Conservation (phyloP, 192 early-diverging fungal species). For the Paraglomus brasilianum region DNA sequence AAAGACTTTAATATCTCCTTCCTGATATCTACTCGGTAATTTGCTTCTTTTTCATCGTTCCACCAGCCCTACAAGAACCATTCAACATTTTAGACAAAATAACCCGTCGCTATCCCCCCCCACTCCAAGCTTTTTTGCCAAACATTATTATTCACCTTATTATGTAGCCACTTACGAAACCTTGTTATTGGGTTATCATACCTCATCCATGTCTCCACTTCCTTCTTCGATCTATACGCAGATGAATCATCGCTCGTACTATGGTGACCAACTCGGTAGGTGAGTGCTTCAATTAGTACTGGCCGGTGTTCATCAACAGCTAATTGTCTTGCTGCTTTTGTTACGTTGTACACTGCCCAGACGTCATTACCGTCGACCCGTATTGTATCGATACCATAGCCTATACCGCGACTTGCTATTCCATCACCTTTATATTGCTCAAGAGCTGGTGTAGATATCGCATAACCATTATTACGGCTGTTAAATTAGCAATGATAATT, state of each 20-base stretch:
- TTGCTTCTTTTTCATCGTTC: conserved; percentile 68
- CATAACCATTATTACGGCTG: conserved; percentile 98
- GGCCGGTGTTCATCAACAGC: conserved; percentile 82
- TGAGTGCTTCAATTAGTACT: conserved; percentile 95
- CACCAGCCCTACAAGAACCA: conserved; percentile 62
- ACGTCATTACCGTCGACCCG: conserved; percentile 98
- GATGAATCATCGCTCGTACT: conserved; percentile 97
- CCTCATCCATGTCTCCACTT: conserved; percentile 86
- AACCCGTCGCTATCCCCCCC: too few relatives aligned
- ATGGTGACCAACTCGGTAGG: conserved; percentile 97
- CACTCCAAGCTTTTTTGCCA: too few relatives aligned
- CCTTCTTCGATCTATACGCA: conserved; percentile 89
- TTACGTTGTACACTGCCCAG: conserved; percentile 95
- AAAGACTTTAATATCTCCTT: conserved; percentile 80
- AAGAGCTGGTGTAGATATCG: conserved; percentile 91
- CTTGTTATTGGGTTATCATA: conserved; percentile 87
- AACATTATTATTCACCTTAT: conserved; percentile 40
- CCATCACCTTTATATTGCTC: conserved; percentile 99
- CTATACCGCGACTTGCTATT: conserved; percentile 90
- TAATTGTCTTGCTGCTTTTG: conserved; percentile 77
- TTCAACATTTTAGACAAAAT: not conserved
- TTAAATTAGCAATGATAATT: not conserved
- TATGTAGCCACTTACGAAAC: conserved; percentile 87
- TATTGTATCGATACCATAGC: conserved; percentile 97
- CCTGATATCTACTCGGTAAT: conserved; percentile 61